Base-by-base conservation (phyloP, 2,329 filamentous ascomycete genomes). In the Hypoxylon sp. region DNA sequence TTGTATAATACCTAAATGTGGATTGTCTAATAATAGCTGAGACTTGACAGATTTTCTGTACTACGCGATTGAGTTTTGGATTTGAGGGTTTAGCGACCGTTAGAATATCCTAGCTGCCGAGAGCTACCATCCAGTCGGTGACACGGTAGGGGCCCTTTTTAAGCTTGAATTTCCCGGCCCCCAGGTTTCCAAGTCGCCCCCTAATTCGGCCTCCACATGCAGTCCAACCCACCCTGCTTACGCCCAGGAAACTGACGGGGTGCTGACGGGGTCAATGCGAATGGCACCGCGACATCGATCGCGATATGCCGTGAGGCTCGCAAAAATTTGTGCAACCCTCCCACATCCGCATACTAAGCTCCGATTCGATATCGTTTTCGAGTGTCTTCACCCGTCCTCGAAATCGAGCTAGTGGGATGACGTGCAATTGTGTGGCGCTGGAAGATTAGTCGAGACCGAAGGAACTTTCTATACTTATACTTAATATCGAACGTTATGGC, bases 211-310 rank as follows among this genome's bases (percentile, higher is more conserved):
- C 57, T 52, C 57, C 57, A 51, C 46, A 9, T 57, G 23, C 53
- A 45, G 19, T 46, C 19, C 48, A 25, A 49, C 21, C 50, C 49
- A 60, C 57, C 14, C 52, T 57, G 58, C 58, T 34, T 45, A 49
- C 48, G 38, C 32, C 59, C 49, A 46, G 36, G 25, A 57, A 52
- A 34, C 6, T 58, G 41, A 48, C 30, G 43, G 30, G 30, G 32
- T 48, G 13, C 32, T 62, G 55, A 61, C 60, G 51, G 51, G 48
- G 52, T 28, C 52, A 59, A 38, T 53, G 63, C 57, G 38, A 41
- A 63, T 43, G 5, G 46, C 25, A 45, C 48, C 57, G 65, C 65
- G 65, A 65, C 57, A 53, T 62, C 48, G 61, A 68, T 59, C 65
- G 65, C 65, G 61, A 68, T 43, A 30, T 64, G 14, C 38, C 21